Base-by-base conservation (phyloP, 257 asterid species). In the Solanum sejunctum region DNA sequence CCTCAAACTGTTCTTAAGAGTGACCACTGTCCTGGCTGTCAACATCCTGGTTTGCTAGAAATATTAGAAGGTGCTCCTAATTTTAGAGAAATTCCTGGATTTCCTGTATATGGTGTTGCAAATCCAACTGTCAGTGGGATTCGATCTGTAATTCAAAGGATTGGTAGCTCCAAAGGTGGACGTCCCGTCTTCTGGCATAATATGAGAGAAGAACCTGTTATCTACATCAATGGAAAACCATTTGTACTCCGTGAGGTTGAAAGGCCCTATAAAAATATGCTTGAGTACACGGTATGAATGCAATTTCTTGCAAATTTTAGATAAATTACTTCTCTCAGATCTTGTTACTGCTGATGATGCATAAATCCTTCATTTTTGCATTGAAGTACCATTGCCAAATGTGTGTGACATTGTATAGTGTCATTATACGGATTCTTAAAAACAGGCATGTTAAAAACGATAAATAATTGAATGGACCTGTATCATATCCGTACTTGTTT, bases 181-280 rank as follows among this genome's bases (percentile, higher is more conserved):
- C 92, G 95, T 54, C 97, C 98, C 39, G 95, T 96, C 71, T 90
- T 96, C 87, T 96, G 99, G 99, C 99, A 96, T 88, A 94, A 94
- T 88, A 96, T 96, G 99, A 93, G 99, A 90, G 99, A 96, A 89
- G 99, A 96, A 87, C 98, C 99, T 86, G 99, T 96, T 87, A 91
- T 96, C 86, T 96, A 96, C 91, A 94, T 96, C 85, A 94, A 94
- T 64, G 99, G 99, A 87, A 96, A 94, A 87, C 99, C 99, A 73
- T 96, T 96, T 83, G 99, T 96, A 77, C 98, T 96, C 61, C 99
- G 99, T 63, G 99, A 96, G 90, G 98, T 94, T 88, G 99, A 94
- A 91, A 93, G 99, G 82, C 99, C 99, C 28, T 96, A 94, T 89
- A 96, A 96, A 88, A 96, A 96, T 87, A 96, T 96, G 99, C 93